These are phyloP conservation scores for Agapanthus africanus DNA, from an alignment of 106 monocot genomes.

Conservation along the genomic window DNA sequence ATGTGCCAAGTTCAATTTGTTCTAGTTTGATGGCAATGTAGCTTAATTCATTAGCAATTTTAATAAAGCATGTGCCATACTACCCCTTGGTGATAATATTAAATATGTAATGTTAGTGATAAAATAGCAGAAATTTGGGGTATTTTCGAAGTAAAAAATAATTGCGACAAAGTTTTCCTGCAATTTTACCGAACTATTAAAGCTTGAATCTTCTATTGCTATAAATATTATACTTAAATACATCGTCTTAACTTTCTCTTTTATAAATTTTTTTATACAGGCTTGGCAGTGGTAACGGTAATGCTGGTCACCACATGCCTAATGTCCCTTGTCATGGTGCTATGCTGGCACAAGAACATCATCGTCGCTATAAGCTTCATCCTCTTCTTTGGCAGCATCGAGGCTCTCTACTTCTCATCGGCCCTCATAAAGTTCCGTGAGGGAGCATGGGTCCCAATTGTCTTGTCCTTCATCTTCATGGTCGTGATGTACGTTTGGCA, in stretches of 20 bases:
- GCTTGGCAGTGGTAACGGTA: constrained; percentile 85
- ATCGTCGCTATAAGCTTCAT: constrained; percentile 65
- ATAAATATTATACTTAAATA: no score
- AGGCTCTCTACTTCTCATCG: constrained; percentile 90
- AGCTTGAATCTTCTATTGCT: no score
- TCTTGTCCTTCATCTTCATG: constrained; percentile 71
- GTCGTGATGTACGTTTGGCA: constrained; percentile 84
- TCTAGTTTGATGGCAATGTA: no score
- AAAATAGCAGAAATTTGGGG: no score
- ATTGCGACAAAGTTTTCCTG: no score
- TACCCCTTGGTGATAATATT: no score
- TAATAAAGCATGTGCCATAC: no score
- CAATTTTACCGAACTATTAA: no score
- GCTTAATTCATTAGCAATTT: no score
- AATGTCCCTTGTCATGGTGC: constrained; percentile 89
- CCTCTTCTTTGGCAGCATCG: constrained; percentile 83
- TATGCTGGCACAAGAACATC: constrained; percentile 79
- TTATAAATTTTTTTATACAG: constrained; percentile 21
- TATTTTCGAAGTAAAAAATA: no score
- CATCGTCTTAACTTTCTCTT: background rate
- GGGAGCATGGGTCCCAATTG: constrained; percentile 94
- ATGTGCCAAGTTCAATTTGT: no score
- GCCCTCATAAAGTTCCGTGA: constrained; percentile 89
- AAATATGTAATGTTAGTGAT: no score
- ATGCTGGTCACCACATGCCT: constrained; percentile 98